Evolutionary conservation across 129 eudicot species (phyloP).

Genomic region (Helianthus tuberosus): DNA sequence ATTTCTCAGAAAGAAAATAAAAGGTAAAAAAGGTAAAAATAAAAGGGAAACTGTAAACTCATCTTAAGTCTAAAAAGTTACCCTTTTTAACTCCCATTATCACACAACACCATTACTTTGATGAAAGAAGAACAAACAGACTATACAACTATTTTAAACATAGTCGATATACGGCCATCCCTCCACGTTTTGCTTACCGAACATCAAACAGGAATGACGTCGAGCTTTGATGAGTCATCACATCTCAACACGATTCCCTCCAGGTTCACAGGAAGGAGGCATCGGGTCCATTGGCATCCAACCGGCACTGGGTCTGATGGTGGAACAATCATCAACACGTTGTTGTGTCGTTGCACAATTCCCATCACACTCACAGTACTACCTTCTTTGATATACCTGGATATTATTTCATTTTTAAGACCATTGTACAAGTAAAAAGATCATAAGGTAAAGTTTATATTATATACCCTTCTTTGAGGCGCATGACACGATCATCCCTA

Average conservation of each 20-base stretch:
- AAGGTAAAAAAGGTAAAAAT: constrained; percentile 4
- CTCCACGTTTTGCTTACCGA: constrained; percentile 23
- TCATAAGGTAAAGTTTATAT: not conserved
- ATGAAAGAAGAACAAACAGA: constrained; percentile 36
- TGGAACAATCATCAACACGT: constrained; percentile 71
- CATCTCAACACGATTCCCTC: constrained; percentile 71
- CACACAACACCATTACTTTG: constrained; percentile 39
- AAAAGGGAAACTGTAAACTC: constrained; percentile 28
- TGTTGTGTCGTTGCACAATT: constrained; percentile 66
- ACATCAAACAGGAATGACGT: constrained; percentile 65
- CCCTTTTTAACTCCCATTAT: constrained; percentile 39
- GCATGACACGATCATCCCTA: constrained; percentile 72
- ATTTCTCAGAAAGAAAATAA: constrained; percentile 21
- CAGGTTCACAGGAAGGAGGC: constrained; percentile 61
- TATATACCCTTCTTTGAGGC: constrained; percentile 70
- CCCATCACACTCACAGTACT: constrained; percentile 76
- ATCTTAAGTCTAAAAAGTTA: constrained; percentile 28
- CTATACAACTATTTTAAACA: constrained; percentile 52
- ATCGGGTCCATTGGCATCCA: constrained; percentile 69
- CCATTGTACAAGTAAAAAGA: not conserved
- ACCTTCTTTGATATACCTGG: constrained; percentile 70
- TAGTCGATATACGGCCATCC: constrained; percentile 26
- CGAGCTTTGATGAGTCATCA: constrained; percentile 70
- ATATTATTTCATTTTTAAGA: not conserved
- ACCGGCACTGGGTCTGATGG: constrained; percentile 61